These are phyloP conservation scores for Mycena alexandri DNA, from an alignment of 768 basidiomycete genomes.

Conservation along the genomic window DNA sequence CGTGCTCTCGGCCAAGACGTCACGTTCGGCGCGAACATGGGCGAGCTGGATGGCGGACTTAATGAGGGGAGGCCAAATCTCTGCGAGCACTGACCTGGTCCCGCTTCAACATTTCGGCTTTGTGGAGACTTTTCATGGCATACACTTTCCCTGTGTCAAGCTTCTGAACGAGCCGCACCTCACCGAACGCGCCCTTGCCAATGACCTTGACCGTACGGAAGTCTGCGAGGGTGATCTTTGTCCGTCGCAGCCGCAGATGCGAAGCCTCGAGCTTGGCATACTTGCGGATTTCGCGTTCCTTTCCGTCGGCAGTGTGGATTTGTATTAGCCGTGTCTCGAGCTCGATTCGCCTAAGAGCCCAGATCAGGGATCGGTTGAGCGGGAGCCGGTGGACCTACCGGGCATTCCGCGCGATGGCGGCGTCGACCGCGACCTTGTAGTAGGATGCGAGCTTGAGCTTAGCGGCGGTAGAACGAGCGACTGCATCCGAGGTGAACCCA, in stretches of 20 bases:
- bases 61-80: slow-evolving; percentile 2
- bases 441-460: slow-evolving; percentile 97
- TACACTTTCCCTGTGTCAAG: slow-evolving; percentile 98
- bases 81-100: slow-evolving; percentile 79
- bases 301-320: slow-evolving; percentile 80
- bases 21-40: slow-evolving; percentile 96
- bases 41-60: slow-evolving; percentile 73
- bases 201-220: slow-evolving; percentile 99
- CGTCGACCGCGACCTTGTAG: slow-evolving; percentile 98
- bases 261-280: slow-evolving; percentile 90
- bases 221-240: slow-evolving; percentile 92
- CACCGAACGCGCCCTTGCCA: slow-evolving; percentile 98
- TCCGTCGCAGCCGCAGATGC: slow-evolving; percentile 91
- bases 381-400: slow-evolving; percentile 63
- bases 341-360: slow-evolving; percentile 78
- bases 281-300: slow-evolving; percentile 89
- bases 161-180: slow-evolving; percentile 97
- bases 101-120: slow-evolving; percentile 99
- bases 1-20: slow-evolving; percentile 96
- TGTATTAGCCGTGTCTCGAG: slow-evolving; percentile 89
- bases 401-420: slow-evolving; percentile 95
- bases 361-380: background rate
- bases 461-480: slow-evolving; percentile 91
- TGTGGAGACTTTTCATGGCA: slow-evolving; percentile 99
- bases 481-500: slow-evolving; percentile 87